phyloP scores from a whole-genome alignment of 148 eudicot genomes.

The Camellia granthamiana region DNA sequence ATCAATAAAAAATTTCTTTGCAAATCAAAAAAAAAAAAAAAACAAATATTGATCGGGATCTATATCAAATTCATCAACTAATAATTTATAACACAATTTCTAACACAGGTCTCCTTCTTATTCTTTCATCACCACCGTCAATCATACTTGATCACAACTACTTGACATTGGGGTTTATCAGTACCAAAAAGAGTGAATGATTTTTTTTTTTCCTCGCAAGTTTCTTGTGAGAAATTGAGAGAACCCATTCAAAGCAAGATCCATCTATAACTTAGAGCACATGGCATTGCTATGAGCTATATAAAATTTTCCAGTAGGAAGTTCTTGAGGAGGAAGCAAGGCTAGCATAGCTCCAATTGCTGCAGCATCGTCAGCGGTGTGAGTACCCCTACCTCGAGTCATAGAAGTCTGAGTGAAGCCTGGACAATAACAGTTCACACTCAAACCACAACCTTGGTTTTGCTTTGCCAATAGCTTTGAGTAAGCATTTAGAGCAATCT shows the following conservation, averaged over 20 bases:
- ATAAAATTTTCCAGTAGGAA: slow-evolving; percentile 66
- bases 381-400: slow-evolving; percentile 77
- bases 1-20: no score
- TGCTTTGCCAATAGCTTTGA: slow-evolving; percentile 65
- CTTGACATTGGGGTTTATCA: no score
- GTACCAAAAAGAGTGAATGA: no score
- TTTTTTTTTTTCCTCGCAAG: no score
- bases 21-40: no score
- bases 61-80: no score
- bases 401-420: slow-evolving; percentile 84
- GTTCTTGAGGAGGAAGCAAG: slow-evolving; percentile 46
- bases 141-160: no score
- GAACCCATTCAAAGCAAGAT: neutral
- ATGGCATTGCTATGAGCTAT: slow-evolving; percentile 30
- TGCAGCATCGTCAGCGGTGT: slow-evolving; percentile 66
- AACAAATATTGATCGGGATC: no score
- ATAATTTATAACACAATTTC: no score
- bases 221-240: no score
- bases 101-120: no score
- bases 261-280: slow-evolving; percentile 43
- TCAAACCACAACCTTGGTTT: slow-evolving; percentile 33
- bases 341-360: slow-evolving; percentile 47
- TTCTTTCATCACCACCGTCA: no score
- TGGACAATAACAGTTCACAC: slow-evolving; percentile 83
- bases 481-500: slow-evolving; percentile 76